phyloP scores from a whole-genome alignment of 371 early-diverging fungal species.

The Mortierella sp. region DNA sequence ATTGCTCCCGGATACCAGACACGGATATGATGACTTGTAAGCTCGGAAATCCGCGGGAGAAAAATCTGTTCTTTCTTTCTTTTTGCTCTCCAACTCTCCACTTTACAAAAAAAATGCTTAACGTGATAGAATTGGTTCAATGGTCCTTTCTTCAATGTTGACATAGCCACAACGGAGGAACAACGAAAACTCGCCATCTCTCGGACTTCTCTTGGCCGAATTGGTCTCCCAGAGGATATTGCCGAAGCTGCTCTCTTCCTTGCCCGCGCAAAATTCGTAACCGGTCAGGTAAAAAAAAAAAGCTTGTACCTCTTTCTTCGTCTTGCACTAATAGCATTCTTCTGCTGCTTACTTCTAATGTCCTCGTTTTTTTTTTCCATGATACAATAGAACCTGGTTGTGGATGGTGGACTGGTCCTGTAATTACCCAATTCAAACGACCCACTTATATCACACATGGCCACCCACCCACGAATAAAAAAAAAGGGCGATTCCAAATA shows the following conservation, averaged over 20 bases:
- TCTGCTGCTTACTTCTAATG: neutral
- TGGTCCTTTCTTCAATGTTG: no score
- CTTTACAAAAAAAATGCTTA: no score
- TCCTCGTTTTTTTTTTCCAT: no score
- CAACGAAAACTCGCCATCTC: slow-evolving; percentile 54
- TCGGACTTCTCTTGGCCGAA: slow-evolving; percentile 64
- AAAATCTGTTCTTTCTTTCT: neutral
- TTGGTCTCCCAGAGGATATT: slow-evolving; percentile 74
- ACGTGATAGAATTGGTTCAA: neutral
- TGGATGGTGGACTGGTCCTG: slow-evolving; percentile 76
- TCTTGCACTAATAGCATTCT: neutral
- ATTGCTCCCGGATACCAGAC: slow-evolving; percentile 90
- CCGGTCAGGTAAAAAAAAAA: slow-evolving; percentile 79
- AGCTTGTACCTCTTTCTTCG: neutral
- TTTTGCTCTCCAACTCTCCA: slow-evolving; percentile 2
- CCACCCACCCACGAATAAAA: no score
- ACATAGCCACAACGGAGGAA: slow-evolving; percentile 51
- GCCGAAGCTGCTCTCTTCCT: slow-evolving; percentile 76
- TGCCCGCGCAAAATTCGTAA: slow-evolving; percentile 72
- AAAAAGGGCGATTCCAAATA: neutral
- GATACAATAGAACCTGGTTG: slow-evolving; percentile 64
- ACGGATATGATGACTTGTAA: slow-evolving; percentile 84
- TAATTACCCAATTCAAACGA: slow-evolving; percentile 16
- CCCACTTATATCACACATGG: no score
- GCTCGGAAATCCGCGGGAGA: slow-evolving; percentile 3